These are phyloP conservation scores for Phaeosphaeriaceae sp. DNA, from an alignment of 2,329 filamentous ascomycete genomes.

Conservation along the genomic window DNA sequence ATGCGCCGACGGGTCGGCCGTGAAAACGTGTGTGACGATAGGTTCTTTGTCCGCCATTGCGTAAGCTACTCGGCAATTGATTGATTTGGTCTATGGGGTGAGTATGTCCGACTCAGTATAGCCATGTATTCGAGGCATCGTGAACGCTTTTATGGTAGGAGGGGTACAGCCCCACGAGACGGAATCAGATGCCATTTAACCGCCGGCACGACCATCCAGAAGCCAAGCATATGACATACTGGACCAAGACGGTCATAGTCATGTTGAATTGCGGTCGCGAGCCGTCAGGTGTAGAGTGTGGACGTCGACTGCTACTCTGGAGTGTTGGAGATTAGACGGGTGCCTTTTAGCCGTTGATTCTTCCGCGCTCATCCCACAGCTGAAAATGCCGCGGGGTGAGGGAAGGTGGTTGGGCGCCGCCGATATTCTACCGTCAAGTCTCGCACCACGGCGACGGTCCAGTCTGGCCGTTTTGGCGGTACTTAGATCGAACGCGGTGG, in stretches of 20 bases:
- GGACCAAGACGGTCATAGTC: slow-evolving; percentile 23
- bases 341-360: slow-evolving; percentile 43
- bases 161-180: slow-evolving; percentile 33
- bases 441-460: neutral
- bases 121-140: slow-evolving; percentile 18
- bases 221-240: slow-evolving; percentile 23
- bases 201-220: slow-evolving; percentile 38
- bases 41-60: slow-evolving; percentile 57
- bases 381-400: slow-evolving; percentile 29
- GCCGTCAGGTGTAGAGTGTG: slow-evolving; percentile 19
- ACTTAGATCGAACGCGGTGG: neutral
- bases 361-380: slow-evolving; percentile 27
- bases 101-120: slow-evolving; percentile 6
- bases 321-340: slow-evolving; percentile 11
- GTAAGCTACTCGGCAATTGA: slow-evolving; percentile 1
- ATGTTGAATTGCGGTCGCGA: slow-evolving; percentile 18
- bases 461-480: neutral
- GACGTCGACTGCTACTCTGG: slow-evolving; percentile 13
- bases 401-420: slow-evolving; percentile 15
- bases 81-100: neutral
- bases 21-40: slow-evolving; percentile 77
- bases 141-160: slow-evolving; percentile 32
- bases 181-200: slow-evolving; percentile 37
- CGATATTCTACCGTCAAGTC: slow-evolving; percentile 1
- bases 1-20: slow-evolving; percentile 80